Conservation (phyloP, 2,329 filamentous ascomycete genomes). For the Pestalotiopsis sp. region DNA sequence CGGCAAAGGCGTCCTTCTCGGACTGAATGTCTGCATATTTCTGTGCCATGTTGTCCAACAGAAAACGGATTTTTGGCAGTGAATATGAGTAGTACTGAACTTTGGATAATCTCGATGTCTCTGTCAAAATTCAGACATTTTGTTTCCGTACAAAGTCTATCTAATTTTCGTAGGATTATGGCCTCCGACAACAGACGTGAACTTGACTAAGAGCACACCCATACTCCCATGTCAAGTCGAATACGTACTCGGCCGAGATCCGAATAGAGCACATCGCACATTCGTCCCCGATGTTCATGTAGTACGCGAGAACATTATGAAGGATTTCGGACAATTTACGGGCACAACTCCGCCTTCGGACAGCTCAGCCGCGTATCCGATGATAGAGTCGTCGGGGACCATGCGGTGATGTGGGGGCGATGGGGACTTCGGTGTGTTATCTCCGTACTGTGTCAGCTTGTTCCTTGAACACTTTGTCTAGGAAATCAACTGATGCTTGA, state of each 20-base stretch:
- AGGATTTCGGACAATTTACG: neutral
- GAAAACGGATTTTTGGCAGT: neutral
- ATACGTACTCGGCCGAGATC: neutral
- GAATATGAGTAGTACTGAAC: neutral
- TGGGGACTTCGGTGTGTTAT: neutral
- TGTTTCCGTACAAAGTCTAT: neutral
- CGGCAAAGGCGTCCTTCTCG: conserved; percentile 16
- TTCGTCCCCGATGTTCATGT: neutral
- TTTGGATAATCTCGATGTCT: neutral
- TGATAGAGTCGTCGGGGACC: neutral
- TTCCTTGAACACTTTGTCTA: no score
- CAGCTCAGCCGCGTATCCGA: neutral
- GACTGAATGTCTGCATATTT: conserved; percentile 15
- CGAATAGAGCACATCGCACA: neutral
- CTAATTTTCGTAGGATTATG: neutral
- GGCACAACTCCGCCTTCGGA: neutral
- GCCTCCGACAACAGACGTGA: neutral
- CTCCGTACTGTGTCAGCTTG: neutral
- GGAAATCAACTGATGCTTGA: neutral
- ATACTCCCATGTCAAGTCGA: neutral
- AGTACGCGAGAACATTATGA: neutral
- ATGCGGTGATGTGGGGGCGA: neutral
- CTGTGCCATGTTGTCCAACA: conserved; percentile 8
- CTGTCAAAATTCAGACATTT: neutral
- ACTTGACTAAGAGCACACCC: neutral